Evolutionary conservation across 495 filamentous ascomycete genomes (phyloP).

Genomic region (Chlorociboria aeruginascens): DNA sequence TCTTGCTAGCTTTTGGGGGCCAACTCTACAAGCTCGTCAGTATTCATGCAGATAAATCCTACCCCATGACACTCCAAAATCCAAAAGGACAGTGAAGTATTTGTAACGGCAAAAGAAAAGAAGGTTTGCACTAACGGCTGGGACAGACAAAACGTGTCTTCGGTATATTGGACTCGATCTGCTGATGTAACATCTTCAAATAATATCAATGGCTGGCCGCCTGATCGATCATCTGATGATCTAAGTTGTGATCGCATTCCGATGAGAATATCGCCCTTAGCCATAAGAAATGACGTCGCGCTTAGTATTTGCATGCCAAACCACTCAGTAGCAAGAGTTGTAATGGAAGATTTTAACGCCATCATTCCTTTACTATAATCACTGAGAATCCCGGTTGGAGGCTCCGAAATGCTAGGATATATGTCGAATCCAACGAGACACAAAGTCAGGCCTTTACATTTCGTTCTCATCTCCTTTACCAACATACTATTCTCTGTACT

Average conservation of each 20-base stretch:
- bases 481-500: slow-evolving; percentile 23
- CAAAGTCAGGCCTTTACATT: slow-evolving; percentile 1
- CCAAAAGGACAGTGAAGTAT: not conserved
- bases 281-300: not conserved
- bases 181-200: slow-evolving; percentile 1
- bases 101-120: not conserved
- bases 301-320: slow-evolving; percentile 4
- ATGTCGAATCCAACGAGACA: slow-evolving; percentile 10
- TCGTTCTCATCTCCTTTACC: not conserved
- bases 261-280: slow-evolving; percentile 5
- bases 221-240: not conserved
- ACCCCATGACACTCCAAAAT: not conserved
- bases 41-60: not conserved
- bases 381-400: slow-evolving; percentile 2
- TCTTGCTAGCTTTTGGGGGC: slow-evolving; percentile 5
- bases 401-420: not conserved
- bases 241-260: slow-evolving; percentile 1
- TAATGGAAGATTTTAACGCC: not conserved
- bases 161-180: not conserved
- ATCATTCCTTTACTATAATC: not conserved
- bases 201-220: not conserved
- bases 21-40: not conserved
- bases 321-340: slow-evolving; percentile 1
- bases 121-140: slow-evolving; percentile 2
- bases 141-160: slow-evolving; percentile 1